phyloP scores from a whole-genome alignment of 1,284 basidiomycete species.

The Laetiporus sulphureus region DNA sequence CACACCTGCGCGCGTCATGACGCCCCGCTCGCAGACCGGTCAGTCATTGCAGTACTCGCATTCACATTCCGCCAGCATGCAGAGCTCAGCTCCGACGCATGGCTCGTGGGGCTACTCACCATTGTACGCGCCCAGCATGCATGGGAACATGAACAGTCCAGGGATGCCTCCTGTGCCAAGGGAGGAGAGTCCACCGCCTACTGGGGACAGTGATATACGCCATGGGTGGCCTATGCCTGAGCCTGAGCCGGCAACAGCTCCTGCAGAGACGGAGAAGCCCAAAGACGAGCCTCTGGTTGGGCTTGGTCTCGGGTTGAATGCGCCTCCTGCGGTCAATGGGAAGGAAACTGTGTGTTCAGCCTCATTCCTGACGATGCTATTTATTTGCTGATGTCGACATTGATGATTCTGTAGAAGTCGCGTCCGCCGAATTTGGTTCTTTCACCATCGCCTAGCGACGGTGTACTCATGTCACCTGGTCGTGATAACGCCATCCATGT shows the following conservation, averaged over 20 bases:
- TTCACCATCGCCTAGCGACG: conserved; percentile 55
- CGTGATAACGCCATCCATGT: conserved; percentile 20
- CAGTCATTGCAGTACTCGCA: conserved; percentile 36
- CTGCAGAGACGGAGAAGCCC: conserved; percentile 10
- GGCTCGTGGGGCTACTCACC: conserved; percentile 29
- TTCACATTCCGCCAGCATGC: conserved; percentile 35
- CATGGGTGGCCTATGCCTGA: conserved; percentile 27
- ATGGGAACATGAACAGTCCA: conserved; percentile 11
- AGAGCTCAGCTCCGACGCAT: conserved; percentile 33
- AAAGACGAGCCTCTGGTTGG: conserved; percentile 10
- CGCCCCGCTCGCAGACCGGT: conserved; percentile 30
- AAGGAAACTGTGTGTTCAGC: conserved; percentile 10
- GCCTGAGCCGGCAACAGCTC: conserved; percentile 17
- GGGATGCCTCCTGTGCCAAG: conserved; percentile 23
- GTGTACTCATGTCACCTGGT: conserved; percentile 39
- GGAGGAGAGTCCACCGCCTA: conserved; percentile 35
- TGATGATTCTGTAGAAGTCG: conserved; percentile 21
- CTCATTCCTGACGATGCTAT: conserved; percentile 1
- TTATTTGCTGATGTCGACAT: not conserved
- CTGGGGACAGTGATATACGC: conserved; percentile 21
- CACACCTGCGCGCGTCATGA: conserved; percentile 19
- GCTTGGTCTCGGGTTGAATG: conserved; percentile 17
- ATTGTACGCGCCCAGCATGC: conserved; percentile 11
- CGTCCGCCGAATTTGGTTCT: conserved; percentile 41
- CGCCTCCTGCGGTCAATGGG: conserved; percentile 4